Conservation (phyloP, 306 rosid genomes). For the Prosopis cineraria region DNA sequence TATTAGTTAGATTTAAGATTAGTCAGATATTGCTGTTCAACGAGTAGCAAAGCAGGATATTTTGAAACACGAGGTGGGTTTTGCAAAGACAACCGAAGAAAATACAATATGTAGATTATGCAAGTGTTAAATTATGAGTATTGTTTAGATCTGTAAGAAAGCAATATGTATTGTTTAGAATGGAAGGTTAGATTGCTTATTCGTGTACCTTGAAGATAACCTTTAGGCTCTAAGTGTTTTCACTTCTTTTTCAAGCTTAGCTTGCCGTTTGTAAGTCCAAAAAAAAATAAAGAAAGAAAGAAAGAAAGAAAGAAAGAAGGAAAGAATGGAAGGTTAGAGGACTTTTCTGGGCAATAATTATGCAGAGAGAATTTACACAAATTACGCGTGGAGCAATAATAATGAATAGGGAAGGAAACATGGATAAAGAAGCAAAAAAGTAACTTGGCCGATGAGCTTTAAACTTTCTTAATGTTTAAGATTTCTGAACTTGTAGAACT, state of each 20-base stretch:
- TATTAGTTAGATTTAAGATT: background rate
- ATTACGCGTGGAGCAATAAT: background rate
- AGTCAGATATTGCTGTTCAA: background rate
- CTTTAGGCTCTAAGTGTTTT: no score
- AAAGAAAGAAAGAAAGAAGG: no score
- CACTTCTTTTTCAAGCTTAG: no score
- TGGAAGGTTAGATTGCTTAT: no score
- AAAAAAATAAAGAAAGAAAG: no score
- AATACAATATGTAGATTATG: background rate
- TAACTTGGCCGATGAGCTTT: conserved; percentile 6
- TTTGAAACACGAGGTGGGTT: background rate
- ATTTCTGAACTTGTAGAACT: background rate
- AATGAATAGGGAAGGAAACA: background rate
- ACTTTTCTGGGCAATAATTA: background rate
- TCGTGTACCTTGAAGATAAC: no score
- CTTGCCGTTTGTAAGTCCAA: no score
- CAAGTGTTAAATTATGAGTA: background rate
- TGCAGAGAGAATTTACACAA: background rate
- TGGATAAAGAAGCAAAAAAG: background rate
- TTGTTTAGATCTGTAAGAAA: background rate
- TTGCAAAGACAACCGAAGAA: background rate
- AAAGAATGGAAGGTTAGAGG: background rate
- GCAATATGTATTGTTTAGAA: no score
- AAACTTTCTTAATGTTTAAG: no score
- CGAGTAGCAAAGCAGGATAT: background rate